These are phyloP conservation scores for Hippophae tibetana DNA, from an alignment of 306 rosid species.

Conservation along the genomic window DNA sequence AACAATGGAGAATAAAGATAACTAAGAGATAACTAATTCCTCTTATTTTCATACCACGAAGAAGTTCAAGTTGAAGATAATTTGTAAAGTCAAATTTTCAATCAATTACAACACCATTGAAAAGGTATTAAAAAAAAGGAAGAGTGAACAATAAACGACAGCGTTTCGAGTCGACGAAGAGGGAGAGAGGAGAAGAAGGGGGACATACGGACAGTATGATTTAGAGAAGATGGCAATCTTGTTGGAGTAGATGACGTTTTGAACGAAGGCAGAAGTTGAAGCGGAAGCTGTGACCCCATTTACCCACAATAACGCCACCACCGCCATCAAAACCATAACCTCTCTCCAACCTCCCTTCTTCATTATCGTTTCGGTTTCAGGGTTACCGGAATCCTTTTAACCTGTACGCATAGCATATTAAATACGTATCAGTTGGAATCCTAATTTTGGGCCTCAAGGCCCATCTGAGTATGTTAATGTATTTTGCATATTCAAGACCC, in stretches of 20 bases:
- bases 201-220: constrained; percentile 79
- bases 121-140: no score
- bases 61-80: no score
- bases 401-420: not conserved
- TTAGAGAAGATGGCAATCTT: constrained; percentile 74
- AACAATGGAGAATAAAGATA: no score
- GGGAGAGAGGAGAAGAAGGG: not conserved
- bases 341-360: constrained; percentile 18
- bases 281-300: constrained; percentile 31
- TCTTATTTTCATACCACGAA: no score
- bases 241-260: constrained; percentile 72
- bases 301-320: constrained; percentile 12
- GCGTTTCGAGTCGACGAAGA: not conserved
- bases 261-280: constrained; percentile 67
- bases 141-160: not conserved
- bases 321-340: constrained; percentile 9
- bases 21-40: no score
- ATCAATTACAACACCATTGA: no score
- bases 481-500: no score
- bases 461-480: no score
- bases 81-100: no score
- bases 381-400: not conserved
- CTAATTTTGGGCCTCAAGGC: no score
- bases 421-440: no score
- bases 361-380: not conserved